phyloP scores from a whole-genome alignment of 176 grass and related monocot genomes.

The Phoenix roebelenii region DNA sequence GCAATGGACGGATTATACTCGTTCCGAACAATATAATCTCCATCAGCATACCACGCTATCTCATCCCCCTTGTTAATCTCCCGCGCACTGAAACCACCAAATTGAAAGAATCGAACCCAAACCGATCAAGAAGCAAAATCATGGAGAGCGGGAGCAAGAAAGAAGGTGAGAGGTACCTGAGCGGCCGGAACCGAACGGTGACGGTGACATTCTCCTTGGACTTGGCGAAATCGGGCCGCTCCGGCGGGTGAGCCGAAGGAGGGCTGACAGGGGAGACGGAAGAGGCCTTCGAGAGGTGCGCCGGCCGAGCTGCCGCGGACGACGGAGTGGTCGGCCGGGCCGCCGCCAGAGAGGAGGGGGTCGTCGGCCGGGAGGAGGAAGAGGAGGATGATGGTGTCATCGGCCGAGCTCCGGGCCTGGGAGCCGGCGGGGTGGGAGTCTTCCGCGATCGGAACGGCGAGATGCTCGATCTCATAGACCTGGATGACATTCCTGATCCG shows the following conservation, averaged over 20 bases:
- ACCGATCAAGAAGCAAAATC: background rate
- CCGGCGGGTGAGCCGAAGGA: slow-evolving; percentile 2
- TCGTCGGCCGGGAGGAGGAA: slow-evolving; percentile 24
- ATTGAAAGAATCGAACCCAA: slow-evolving; percentile 11
- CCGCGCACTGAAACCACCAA: slow-evolving; percentile 36
- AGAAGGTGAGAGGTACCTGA: slow-evolving; percentile 36
- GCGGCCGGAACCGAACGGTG: slow-evolving; percentile 91
- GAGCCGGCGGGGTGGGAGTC: slow-evolving; percentile 25
- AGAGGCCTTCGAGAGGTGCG: slow-evolving; percentile 13
- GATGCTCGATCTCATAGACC: slow-evolving; percentile 67
- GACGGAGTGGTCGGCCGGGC: slow-evolving; percentile 28
- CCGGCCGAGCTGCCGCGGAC: slow-evolving; percentile 1
- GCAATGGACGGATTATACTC: slow-evolving; percentile 75
- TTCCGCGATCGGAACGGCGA: slow-evolving; percentile 90
- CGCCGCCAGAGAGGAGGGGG: slow-evolving; percentile 38
- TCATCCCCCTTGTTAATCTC: slow-evolving; percentile 98
- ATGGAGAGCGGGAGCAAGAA: background rate
- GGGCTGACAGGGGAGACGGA: slow-evolving; percentile 28
- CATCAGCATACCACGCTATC: slow-evolving; percentile 88
- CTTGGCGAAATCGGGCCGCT: slow-evolving; percentile 43
- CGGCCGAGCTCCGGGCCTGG: slow-evolving; percentile 37
- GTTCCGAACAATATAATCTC: slow-evolving; percentile 80
- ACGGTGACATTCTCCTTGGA: slow-evolving; percentile 97
- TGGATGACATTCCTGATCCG: slow-evolving; percentile 55
- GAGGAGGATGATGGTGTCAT: slow-evolving; percentile 45